Evolutionary conservation across 306 rosid species (phyloP), one percentile per base, ranked within the genome.

Genomic region (Quercus cerris): DNA sequence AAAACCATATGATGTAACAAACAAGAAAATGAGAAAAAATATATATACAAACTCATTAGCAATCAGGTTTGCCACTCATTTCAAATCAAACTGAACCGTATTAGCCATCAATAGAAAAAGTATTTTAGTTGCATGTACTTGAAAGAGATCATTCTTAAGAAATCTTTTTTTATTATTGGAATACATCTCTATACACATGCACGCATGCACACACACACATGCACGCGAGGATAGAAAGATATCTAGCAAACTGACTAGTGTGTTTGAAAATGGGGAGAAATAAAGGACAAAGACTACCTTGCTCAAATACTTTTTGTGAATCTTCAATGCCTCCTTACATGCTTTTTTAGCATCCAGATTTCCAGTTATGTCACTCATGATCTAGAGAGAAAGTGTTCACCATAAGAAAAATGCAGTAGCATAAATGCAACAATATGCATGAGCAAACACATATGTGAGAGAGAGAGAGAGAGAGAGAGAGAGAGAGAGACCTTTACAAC

Each of bases 321-420:
- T 74, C 88, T 90, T 94, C 89, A 92, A 74, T 58, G 98, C 97
- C 81, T 91, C 94, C 0, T 58, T 78, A 72, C 94, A 88, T 17
- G 97, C 97, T 74, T 90, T 94, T 86, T 86, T 92, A 54, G 97
- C 98, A 84, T 94, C 98, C 81, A 94, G 88, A 73, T 82, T 87
- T 51, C 94, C 87, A 31, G 97, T 91, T 59, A 88, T 85, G 77
- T 91, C 90, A 17, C 90, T 93, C 83, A 92, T 76, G 74, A 94
- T 92, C 98, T 91, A 90, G 76, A 85, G 87, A 85, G 62, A 70
- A 58, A 68, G 78, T 23, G 68, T 58, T 64, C 72, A 73, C 52
- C 1, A 22, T 79, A 58, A 85, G 88, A 79, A 72, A 61, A 69
- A 75, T 23, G 71, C 20, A 79, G 52, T 71, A 58, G 49, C 79